These are phyloP conservation scores for Umbilicus rupestris DNA, from an alignment of 164 flowering plant species.

Conservation along the genomic window DNA sequence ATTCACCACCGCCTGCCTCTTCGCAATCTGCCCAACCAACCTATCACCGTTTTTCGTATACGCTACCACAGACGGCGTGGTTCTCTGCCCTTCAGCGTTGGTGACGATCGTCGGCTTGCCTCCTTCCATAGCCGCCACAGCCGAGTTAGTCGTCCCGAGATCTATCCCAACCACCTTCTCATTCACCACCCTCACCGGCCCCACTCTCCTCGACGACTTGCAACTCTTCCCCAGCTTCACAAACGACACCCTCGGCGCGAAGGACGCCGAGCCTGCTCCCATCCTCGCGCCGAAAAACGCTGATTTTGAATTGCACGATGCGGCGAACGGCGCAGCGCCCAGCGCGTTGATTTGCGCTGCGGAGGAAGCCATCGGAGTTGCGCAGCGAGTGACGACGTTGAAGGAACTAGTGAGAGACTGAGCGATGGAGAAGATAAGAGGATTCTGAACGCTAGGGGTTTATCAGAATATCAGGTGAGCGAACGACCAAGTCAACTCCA, in stretches of 20 bases:
- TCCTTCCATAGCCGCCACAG: conserved; percentile 49
- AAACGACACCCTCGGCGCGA: conserved; percentile 11
- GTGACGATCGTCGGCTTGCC: conserved; percentile 53
- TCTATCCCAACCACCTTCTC: conserved; percentile 42
- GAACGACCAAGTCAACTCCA: no score
- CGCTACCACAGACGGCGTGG: conserved; percentile 96
- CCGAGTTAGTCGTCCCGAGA: conserved; percentile 41
- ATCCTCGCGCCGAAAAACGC: conserved; percentile 22
- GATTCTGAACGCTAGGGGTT: no score
- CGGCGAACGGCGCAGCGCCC: conserved; percentile 13
- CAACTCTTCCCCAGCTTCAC: conserved; percentile 9
- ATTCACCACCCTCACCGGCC: conserved; percentile 18
- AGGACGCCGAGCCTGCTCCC: neutral
- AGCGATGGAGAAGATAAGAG: no score
- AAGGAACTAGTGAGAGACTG: no score
- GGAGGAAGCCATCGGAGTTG: no score
- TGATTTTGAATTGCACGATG: conserved; percentile 13
- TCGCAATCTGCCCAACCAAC: conserved; percentile 88
- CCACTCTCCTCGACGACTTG: conserved; percentile 1
- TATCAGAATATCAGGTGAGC: no score
- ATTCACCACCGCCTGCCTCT: no score
- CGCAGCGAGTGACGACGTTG: no score
- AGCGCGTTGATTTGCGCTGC: no score
- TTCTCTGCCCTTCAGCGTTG: conserved; percentile 24
- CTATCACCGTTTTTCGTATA: conserved; percentile 73